Evolutionary conservation across 2,329 filamentous ascomycete genomes (phyloP).

Genomic region (Clonostachys rhizophaga): DNA sequence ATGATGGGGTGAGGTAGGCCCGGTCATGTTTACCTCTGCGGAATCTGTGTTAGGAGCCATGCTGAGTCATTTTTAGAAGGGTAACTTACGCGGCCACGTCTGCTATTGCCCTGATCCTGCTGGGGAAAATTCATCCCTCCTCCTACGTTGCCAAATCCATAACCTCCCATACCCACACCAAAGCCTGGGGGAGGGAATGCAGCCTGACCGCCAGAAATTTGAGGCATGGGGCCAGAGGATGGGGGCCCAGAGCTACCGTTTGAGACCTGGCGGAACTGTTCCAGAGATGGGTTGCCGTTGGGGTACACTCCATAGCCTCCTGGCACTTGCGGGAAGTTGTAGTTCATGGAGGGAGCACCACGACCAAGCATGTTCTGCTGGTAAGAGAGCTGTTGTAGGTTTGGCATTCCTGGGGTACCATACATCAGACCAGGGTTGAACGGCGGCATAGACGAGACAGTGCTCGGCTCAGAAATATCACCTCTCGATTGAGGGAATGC

Average conservation of each 20-base stretch:
- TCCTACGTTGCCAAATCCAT: constrained; percentile 37
- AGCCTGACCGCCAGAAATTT: constrained; percentile 34
- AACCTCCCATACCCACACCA: constrained; percentile 37
- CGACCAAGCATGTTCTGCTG: constrained; percentile 55
- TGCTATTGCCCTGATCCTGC: constrained; percentile 47
- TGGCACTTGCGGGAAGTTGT: constrained; percentile 53
- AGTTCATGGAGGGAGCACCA: constrained; percentile 47
- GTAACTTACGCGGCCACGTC: constrained; percentile 52
- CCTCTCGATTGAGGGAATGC: constrained; percentile 45
- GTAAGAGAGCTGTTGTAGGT: constrained; percentile 51
- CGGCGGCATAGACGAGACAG: constrained; percentile 42
- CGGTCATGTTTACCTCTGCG: neutral
- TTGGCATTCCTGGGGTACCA: constrained; percentile 35
- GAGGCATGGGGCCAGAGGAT: constrained; percentile 30
- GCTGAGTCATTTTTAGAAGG: too few species aligned
- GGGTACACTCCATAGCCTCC: constrained; percentile 50
- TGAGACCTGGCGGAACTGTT: constrained; percentile 49
- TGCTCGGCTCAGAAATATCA: constrained; percentile 44
- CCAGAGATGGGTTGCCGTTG: constrained; percentile 39
- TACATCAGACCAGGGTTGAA: constrained; percentile 50
- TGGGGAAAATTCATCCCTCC: constrained; percentile 46
- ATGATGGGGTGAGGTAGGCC: neutral
- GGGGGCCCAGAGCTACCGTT: constrained; percentile 48
- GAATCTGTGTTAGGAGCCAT: too few species aligned
- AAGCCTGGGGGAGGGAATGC: constrained; percentile 45